Conservation (phyloP, 1,284 basidiomycete genomes). For the Ceratobasidium sp. region DNA sequence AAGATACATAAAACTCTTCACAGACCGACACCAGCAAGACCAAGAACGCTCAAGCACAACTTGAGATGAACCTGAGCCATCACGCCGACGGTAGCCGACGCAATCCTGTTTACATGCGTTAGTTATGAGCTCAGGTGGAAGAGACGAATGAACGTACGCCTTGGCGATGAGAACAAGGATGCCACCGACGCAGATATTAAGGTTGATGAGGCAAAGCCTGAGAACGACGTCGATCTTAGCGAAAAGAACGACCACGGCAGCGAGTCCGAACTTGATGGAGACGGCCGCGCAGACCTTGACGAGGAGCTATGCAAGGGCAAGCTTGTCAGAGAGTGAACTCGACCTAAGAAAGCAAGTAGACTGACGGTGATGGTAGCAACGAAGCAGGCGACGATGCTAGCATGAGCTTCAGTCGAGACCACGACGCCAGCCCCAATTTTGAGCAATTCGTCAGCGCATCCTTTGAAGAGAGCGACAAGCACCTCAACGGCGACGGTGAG, state of each 20-base stretch:
- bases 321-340: not conserved
- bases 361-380: slow-evolving; percentile 1
- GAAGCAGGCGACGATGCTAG: not conserved
- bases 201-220: slow-evolving; percentile 1
- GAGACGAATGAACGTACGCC: not conserved
- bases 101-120: too few relatives aligned
- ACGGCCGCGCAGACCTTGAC: not conserved
- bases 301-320: not conserved
- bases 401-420: not conserved
- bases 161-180: slow-evolving; percentile 8
- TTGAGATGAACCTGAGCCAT: slow-evolving; percentile 12
- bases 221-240: slow-evolving; percentile 14
- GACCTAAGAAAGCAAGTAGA: not conserved
- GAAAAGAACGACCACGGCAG: not conserved
- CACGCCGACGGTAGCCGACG: slow-evolving; percentile 10
- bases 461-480: not conserved
- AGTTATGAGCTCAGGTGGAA: too few relatives aligned
- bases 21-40: not conserved
- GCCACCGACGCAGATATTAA: slow-evolving; percentile 7
- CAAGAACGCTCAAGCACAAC: slow-evolving; percentile 9
- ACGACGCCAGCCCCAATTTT: not conserved
- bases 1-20: too few relatives aligned
- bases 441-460: not conserved
- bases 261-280: slow-evolving; percentile 14
- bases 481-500: slow-evolving; percentile 2